Evolutionary conservation across 225 moss, liverwort and hornwort species (phyloP), one percentile per base, ranked within the genome.

Genomic region (Physcomitrellopsis africana): DNA sequence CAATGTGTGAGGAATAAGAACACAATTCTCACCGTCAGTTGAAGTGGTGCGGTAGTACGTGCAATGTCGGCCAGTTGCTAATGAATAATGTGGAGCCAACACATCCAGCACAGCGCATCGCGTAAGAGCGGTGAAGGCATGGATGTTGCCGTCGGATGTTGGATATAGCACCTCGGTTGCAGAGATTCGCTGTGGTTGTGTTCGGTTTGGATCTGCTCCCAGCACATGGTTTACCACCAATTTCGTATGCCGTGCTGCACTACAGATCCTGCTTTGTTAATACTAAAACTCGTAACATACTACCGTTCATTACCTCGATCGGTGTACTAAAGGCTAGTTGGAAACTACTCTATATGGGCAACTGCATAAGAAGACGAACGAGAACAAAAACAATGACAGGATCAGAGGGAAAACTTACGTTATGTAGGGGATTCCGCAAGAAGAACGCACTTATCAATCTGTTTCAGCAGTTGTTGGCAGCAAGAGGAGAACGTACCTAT

Each of bases 51-150:
- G 83, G 73, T 99, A 99, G 72, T 99, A 99, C 10, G 99, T 99
- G 85, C 99, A 99, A 81, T 99, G 89, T 62, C 99, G 89, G 49
- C 93, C 95, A 16, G 81, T 78, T 17, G 66, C 11, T 13, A 72
- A 63, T 27, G 93, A 84, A 64, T 99, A 99, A 11, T 95, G 99
- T 44, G 99, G 99, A 48, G 95, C 93, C 60, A 99, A 81, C 71
- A 99, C 99, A 68, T 99, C 99, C 26, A 99, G 72, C 41, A 99
- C 90, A 60, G 99, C 99, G 81, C 99, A 99, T 48, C 92, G 89
- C 15, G 88, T 92, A 9, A 93, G 82, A 1, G 99, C 99, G 49
- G 99, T 91, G 63, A 99, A 99, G 24, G 99, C 93, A 77, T 99
- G 99, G 60, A 99, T 93, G 54, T 99, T 99, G n/a, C 95, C 95